phyloP scores from a whole-genome alignment of 306 rosid species.

The Calophaca sinica region DNA sequence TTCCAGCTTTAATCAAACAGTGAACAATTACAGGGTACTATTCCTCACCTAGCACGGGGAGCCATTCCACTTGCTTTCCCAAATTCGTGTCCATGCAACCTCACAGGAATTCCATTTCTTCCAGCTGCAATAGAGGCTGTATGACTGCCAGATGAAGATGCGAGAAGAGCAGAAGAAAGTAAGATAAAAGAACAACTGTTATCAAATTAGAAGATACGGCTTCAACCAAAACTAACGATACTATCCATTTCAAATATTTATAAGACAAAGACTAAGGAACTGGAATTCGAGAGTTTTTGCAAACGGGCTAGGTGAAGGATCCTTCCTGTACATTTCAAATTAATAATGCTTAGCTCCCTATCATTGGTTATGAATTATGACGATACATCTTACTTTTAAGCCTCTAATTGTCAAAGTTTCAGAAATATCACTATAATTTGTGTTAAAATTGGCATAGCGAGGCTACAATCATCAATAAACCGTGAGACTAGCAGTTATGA shows the following conservation, averaged over 20 bases:
- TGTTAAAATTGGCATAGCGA: background rate
- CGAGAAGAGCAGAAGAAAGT: conserved; percentile 15
- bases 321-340: background rate
- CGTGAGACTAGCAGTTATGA: background rate
- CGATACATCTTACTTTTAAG: conserved; percentile 1
- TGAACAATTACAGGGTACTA: conserved; percentile 12
- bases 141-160: conserved; percentile 70
- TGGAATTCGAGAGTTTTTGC: background rate
- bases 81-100: conserved; percentile 93
- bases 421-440: conserved; percentile 1
- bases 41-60: conserved; percentile 97
- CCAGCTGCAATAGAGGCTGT: conserved; percentile 99
- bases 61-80: conserved; percentile 99
- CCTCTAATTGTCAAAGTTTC: background rate
- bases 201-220: conserved; percentile 42
- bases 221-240: background rate
- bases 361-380: background rate
- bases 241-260: background rate
- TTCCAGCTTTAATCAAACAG: conserved; percentile 41
- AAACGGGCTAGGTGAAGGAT: background rate
- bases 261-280: conserved; percentile 8
- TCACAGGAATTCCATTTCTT: conserved; percentile 95
- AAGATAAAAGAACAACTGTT: conserved; percentile 22
- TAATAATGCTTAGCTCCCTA: background rate
- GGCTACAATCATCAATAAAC: background rate